Evolutionary conservation across 2,329 filamentous ascomycete species (phyloP), one percentile per base, ranked within the genome.

Genomic region (Botryotinia narcissicola): DNA sequence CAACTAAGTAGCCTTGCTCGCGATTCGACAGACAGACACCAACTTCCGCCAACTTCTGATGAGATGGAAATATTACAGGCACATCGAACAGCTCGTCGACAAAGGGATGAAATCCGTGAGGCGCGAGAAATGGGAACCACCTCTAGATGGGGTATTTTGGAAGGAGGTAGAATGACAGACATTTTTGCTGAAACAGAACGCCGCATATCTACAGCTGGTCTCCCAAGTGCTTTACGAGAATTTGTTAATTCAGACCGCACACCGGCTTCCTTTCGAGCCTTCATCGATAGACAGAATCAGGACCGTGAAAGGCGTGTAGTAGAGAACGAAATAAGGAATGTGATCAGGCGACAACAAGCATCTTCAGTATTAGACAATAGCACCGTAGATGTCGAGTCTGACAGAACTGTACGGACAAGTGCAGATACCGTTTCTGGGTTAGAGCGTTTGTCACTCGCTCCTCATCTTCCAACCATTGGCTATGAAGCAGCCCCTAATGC

Each of bases 21-120:
- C 57, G 75, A 78, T 44, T 74, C 79, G 67, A 66, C 85, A 18
- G 83, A 87, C 63, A 81, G 83, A 46, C 80, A 87, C 42, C 87
- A 88, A 46, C 82, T 84, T 46, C 87, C 88, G 1, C 82, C 88
- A 44, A 87, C 85, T 2, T 75, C 85, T 1, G 87, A 88, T 68
- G 89, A 91, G 76, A 86, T 86, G 3, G 80, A 86, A 62, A 86
- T 90, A 1, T 81, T 90, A 4, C 87, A 90, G 74, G 87, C 87
- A 4, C 83, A 89, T 42, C 85, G 88, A 74, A 84, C 84, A 44
- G 85, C 87, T 70, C 85, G 88, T 48, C 84, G 86, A 46, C 81
- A 83, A 79, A 75, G 85, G 78, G 76, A 78, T 54, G 74, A 75
- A 69, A 70, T 75, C 35, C 77, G 76, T 70, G 79, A 79, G 70